Conservation (phyloP, 1,139 yeast species). For the Meyerozyma guilliermondii region DNA sequence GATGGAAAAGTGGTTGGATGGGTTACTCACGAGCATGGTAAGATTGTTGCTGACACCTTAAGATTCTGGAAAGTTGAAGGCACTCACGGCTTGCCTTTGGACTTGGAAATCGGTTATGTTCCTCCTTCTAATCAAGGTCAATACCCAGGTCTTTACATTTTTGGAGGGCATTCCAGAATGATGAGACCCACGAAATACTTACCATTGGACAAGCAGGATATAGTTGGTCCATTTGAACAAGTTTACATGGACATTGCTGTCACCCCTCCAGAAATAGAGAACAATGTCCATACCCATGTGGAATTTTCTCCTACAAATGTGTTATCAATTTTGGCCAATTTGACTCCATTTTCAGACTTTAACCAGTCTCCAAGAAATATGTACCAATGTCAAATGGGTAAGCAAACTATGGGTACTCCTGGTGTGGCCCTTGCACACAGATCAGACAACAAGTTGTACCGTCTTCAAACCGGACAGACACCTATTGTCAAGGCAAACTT, state of each 20-base stretch:
- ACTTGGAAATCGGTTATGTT: constrained; percentile 88
- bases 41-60: constrained; percentile 79
- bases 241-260: constrained; percentile 96
- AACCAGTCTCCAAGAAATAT: constrained; percentile 99
- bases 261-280: constrained; percentile 84
- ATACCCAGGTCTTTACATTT: constrained; percentile 90
- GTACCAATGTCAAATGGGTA: constrained; percentile 99
- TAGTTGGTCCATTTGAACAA: constrained; percentile 96
- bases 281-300: constrained; percentile 81
- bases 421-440: constrained; percentile 92
- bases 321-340: constrained; percentile 86
- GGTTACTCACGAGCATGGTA: constrained; percentile 88
- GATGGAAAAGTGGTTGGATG: constrained; percentile 94
- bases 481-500: constrained; percentile 93
- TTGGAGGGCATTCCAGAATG: constrained; percentile 93
- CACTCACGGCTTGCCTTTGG: constrained; percentile 67
- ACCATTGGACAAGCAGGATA: constrained; percentile 77
- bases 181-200: constrained; percentile 91
- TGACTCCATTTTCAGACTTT: constrained; percentile 97
- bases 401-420: constrained; percentile 99
- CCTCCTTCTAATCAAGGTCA: constrained; percentile 96
- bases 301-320: constrained; percentile 95
- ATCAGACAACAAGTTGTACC: constrained; percentile 90
- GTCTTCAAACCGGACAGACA: constrained; percentile 93
- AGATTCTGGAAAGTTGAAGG: constrained; percentile 94